Evolutionary conservation across 768 basidiomycete species (phyloP).

Genomic region (Auriscalpium orientale): DNA sequence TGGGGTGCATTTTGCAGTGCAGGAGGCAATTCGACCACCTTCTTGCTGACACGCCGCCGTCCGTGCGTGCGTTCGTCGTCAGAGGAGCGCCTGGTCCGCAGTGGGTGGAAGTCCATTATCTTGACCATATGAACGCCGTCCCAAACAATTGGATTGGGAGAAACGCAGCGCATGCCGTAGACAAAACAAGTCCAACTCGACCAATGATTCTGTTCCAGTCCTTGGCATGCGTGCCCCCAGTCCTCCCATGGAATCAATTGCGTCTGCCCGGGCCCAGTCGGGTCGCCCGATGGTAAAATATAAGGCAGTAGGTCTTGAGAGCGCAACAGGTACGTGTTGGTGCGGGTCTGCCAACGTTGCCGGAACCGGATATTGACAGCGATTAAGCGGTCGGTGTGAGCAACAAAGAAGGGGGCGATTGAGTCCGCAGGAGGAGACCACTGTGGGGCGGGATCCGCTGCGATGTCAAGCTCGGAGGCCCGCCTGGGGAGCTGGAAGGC

Average conservation of each 20-base stretch:
- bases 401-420: conserved; percentile 21
- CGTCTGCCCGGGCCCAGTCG: no score
- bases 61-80: no score
- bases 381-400: conserved; percentile 4
- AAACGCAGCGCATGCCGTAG: conserved; percentile 11
- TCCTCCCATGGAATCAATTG: conserved; percentile 1
- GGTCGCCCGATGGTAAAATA: no score
- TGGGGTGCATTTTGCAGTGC: not conserved
- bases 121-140: not conserved
- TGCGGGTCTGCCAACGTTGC: not conserved
- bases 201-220: not conserved
- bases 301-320: not conserved
- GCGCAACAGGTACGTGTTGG: not conserved
- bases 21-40: not conserved
- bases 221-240: not conserved
- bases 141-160: not conserved
- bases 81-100: conserved; percentile 1
- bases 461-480: not conserved
- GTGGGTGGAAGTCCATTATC: conserved; percentile 11
- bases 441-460: conserved; percentile 5
- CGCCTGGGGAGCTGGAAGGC: not conserved
- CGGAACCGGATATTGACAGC: not conserved
- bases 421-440: not conserved
- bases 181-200: conserved; percentile 7
- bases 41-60: not conserved